phyloP scores from a whole-genome alignment of 176 grass and related monocot genomes.

The Ananas comosus region DNA sequence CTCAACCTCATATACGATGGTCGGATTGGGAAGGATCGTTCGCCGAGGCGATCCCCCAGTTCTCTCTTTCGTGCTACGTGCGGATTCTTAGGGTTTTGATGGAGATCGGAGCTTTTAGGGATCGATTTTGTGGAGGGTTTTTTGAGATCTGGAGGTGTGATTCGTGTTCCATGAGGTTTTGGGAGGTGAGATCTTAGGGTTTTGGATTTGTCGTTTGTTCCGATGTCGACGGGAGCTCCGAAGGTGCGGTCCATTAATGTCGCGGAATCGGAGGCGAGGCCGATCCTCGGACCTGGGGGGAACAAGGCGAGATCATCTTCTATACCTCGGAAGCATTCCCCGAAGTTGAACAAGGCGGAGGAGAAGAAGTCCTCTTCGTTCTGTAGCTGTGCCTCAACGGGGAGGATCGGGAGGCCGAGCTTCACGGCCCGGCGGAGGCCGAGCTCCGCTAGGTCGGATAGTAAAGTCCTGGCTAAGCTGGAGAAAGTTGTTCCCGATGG shows the following conservation, averaged over 20 bases:
- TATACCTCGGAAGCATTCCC: constrained; percentile 9
- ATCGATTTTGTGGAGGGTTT: constrained; percentile 1
- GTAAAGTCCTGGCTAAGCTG: constrained; percentile 20
- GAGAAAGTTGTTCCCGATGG: constrained; percentile 18
- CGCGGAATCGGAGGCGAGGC: constrained; percentile 7
- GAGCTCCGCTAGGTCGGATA: constrained; percentile 31
- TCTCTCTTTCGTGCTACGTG: neutral
- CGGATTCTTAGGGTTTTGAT: neutral
- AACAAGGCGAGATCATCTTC: constrained; percentile 14
- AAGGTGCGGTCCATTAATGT: constrained; percentile 19
- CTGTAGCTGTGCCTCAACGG: constrained; percentile 76
- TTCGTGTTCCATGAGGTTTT: neutral
- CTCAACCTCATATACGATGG: too few species aligned
- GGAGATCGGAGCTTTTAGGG: neutral
- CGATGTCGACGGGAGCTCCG: constrained; percentile 14
- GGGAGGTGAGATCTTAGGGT: neutral
- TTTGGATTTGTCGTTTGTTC: neutral
- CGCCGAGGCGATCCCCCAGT: too few species aligned
- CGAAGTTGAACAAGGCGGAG: constrained; percentile 8
- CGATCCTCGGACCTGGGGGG: constrained; percentile 15
- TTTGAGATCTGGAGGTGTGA: constrained; percentile 7
- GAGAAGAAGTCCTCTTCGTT: constrained; percentile 30
- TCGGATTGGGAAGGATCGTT: too few species aligned
- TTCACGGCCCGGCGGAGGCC: constrained; percentile 1
- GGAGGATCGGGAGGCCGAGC: constrained; percentile 45